Conservation (phyloP, 2,329 filamentous ascomycete species). For the Elsinoe fawcettii region DNA sequence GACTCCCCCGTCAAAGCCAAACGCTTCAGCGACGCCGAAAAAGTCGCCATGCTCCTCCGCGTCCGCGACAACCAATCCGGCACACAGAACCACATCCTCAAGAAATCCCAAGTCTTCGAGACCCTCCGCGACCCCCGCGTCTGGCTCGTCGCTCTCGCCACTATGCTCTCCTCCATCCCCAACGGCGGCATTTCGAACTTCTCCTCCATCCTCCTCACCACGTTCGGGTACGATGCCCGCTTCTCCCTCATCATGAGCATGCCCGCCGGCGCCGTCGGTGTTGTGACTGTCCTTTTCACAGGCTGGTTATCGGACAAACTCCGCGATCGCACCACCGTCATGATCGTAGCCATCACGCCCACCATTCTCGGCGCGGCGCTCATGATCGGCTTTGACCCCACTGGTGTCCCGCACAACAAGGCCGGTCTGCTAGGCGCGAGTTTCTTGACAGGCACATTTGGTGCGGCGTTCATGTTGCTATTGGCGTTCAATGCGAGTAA, state of each 20-base stretch:
- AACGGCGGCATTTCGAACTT: slow-evolving; percentile 38
- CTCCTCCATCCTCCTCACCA: slow-evolving; percentile 35
- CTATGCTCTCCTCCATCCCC: slow-evolving; percentile 31
- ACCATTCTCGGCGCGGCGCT: slow-evolving; percentile 41
- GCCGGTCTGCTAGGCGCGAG: slow-evolving; percentile 27
- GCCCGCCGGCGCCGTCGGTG: slow-evolving; percentile 37
- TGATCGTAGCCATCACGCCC: slow-evolving; percentile 39
- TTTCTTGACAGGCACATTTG: slow-evolving; percentile 30
- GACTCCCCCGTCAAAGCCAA: slow-evolving; percentile 31
- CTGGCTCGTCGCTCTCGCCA: slow-evolving; percentile 33
- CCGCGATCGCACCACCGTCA: slow-evolving; percentile 36
- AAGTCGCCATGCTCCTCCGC: slow-evolving; percentile 21
- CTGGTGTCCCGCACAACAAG: slow-evolving; percentile 30
- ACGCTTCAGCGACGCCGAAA: slow-evolving; percentile 31
- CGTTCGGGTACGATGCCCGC: slow-evolving; percentile 36
- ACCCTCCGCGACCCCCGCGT: slow-evolving; percentile 18
- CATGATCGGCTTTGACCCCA: slow-evolving; percentile 32
- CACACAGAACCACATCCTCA: slow-evolving; percentile 19
- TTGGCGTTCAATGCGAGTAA: slow-evolving; percentile 42
- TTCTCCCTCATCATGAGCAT: slow-evolving; percentile 39
- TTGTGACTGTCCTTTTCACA: slow-evolving; percentile 35
- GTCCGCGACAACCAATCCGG: slow-evolving; percentile 18
- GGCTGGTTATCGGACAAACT: slow-evolving; percentile 34
- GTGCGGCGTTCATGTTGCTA: slow-evolving; percentile 33
- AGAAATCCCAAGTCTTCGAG: slow-evolving; percentile 19